Evolutionary conservation across 2,329 filamentous ascomycete species (phyloP), one percentile per base, ranked within the genome.

Genomic region (Fusarium brevicatenulatum): DNA sequence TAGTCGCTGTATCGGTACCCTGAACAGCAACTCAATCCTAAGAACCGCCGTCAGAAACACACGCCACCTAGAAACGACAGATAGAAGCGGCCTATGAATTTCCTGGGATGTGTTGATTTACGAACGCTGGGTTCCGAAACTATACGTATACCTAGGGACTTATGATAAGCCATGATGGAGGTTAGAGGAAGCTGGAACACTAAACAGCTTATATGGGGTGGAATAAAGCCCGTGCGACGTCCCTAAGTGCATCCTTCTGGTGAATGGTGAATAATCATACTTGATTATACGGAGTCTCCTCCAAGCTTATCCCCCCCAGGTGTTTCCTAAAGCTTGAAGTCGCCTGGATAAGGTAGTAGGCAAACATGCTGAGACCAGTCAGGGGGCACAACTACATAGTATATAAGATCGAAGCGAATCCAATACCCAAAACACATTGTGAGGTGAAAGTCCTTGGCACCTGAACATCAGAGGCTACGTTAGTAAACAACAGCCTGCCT

Each of bases 401-500:
- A 37, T 36, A 18, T 40, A 59, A 59, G 10, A 34, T 55, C 46
- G 52, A 66, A 56, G 70, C 59, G 54, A 52, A 55, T 47, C 62
- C 49, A 71, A 63, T 73, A n/a, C 42, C 23, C 47, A n/a, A 25
- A 28, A 34, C 49, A 70, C 21, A 11, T 36, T 39, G 47, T 42
- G n/a, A 46, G 7, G 40, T 37, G 37, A 69, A 25, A 65, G 36
- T 39, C 42, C 54, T 68, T 60, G 58, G 32, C 44, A 60, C 36
- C 34, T 70, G 66, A 53, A 57, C 46, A 23, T 25, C 25, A 57
- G 36, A 40, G 43, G 37, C 44, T 47, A 47, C 11, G 30, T 32
- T 32, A 12, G 46, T 49, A 32, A 58, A 52, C 9, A 25, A 50
- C 30, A 72, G 44, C 56, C 58, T 72, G 60, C 64, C 69, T 64